Evolutionary conservation across 2,329 filamentous ascomycete species (phyloP), one percentile per base, ranked within the genome.

Genomic region (Talaromyces amestolkiae): DNA sequence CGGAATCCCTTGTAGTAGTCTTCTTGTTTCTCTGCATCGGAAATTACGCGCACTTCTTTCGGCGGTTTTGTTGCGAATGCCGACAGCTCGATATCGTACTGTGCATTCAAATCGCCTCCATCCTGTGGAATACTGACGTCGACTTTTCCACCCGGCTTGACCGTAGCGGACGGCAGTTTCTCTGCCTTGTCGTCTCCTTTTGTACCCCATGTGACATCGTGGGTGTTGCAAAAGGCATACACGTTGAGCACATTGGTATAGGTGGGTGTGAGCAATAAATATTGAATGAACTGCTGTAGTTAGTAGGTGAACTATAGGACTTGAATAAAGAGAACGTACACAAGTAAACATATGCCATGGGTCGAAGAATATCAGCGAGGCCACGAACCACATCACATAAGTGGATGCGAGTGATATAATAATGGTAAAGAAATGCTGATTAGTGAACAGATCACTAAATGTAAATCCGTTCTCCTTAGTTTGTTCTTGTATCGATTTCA

Each of bases 321-420:
- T 11, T 31, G 17, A 17, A 24, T 9, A 45, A 19, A 39, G 43
- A 41, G 24, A 41, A 77, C 80, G 75, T 76, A 83, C 81, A 61
- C 81, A 87, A n/a, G 95, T 98, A 77, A 97, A 85, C 93, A 99
- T 98, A 81, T 99, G 95, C 94, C 95, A 99, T 3, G 95, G 95
- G 77, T 99, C 95, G 78, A 98, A 88, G 88, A 98, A 98, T 70
- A 99, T 83, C 70, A 99, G 84, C 9, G 93, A 97, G 0, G 92
- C 91, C 60, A 99, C 80, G 66, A 98, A 86, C 90, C 93, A 99
- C 73, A 99, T 89, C 68, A 96, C 85, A 76, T 95, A 99, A 0
- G 95, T 99, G 11, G 93, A 95, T 72, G 91, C 86, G 73, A 98
- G 86, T 0, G 93, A 97, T 61, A 99, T 88, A 71, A 99, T 95